A percentile compares a stretch with the other conserved stretches of the same genome.
These are phyloP conservation scores for Curvularia sp. DNA, from an alignment of 2,329 filamentous ascomycete genomes.

Conservation along the genomic window DNA sequence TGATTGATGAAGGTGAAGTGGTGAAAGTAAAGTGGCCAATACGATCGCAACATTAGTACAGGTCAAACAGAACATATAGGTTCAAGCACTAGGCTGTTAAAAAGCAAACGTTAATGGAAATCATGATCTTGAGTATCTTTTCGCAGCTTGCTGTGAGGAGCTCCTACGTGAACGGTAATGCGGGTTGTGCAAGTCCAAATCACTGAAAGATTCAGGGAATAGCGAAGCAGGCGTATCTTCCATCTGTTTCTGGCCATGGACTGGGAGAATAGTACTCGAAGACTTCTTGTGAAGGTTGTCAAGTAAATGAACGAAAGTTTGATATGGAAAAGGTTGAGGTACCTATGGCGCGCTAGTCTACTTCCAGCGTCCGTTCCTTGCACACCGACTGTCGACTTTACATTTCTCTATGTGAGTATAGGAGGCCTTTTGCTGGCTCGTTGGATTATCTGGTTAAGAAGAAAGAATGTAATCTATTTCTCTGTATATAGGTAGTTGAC, in stretches of 20 bases:
- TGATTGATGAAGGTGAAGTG: neutral
- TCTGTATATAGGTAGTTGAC: too few species aligned
- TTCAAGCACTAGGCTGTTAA: too few species aligned
- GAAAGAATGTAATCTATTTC: too few species aligned
- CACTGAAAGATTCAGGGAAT: neutral
- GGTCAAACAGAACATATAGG: too few species aligned
- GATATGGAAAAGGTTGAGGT: neutral
- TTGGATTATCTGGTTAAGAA: too few species aligned
- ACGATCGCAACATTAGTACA: too few species aligned
- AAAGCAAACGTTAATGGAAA: neutral
- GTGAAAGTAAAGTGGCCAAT: neutral
- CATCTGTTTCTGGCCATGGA: neutral
- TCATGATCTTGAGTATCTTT: neutral
- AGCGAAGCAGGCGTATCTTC: neutral
- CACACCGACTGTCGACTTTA: neutral
- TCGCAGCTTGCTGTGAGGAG: neutral
- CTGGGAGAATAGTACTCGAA: too few species aligned
- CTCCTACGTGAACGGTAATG: neutral
- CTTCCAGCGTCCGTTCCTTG: neutral
- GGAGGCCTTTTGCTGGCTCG: too few species aligned
- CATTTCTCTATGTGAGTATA: too few species aligned
- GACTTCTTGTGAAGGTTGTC: neutral
- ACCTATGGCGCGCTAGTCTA: neutral
- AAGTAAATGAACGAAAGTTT: neutral
- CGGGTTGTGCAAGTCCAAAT: neutral